A percentile compares a stretch with the other conserved stretches of the same genome.
These are phyloP conservation scores for Phenoliferia sp. DNA, from an alignment of 1,284 basidiomycete genomes.

Conservation along the genomic window DNA sequence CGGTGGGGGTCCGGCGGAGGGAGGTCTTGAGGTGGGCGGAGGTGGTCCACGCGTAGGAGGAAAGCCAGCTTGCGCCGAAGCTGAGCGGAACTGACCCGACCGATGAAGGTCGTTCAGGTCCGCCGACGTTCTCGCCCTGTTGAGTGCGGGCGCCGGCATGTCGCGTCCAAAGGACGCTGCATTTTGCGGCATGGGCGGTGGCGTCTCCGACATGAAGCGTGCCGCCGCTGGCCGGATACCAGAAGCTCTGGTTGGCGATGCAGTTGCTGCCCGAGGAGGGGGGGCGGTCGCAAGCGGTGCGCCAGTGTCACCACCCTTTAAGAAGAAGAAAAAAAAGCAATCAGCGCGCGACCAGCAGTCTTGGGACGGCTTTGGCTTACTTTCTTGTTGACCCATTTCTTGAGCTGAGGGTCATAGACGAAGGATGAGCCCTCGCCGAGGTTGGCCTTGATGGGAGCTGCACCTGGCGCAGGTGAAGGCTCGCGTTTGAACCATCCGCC, in stretches of 20 bases:
- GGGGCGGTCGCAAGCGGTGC: slow-evolving; percentile 49
- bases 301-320: slow-evolving; percentile 50
- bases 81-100: neutral
- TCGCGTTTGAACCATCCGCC: slow-evolving; percentile 55
- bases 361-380: slow-evolving; percentile 44
- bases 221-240: slow-evolving; percentile 44
- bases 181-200: slow-evolving; percentile 22
- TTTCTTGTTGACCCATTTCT: slow-evolving; percentile 95
- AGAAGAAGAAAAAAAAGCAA: neutral
- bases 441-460: slow-evolving; percentile 77
- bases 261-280: slow-evolving; percentile 70
- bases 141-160: slow-evolving; percentile 17
- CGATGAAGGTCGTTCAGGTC: slow-evolving; percentile 10
- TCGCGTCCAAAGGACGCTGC: slow-evolving; percentile 8
- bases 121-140: slow-evolving; percentile 16
- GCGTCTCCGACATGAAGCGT: slow-evolving; percentile 22
- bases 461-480: slow-evolving; percentile 41
- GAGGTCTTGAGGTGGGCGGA: neutral
- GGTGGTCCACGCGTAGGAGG: neutral
- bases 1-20: neutral
- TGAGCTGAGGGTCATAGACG: slow-evolving; percentile 89
- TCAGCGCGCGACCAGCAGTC: neutral
- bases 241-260: slow-evolving; percentile 59
- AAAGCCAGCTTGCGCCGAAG: neutral
- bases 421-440: slow-evolving; percentile 88